Conservation (phyloP, 768 basidiomycete genomes). For the Leccinum longicurvipes region DNA sequence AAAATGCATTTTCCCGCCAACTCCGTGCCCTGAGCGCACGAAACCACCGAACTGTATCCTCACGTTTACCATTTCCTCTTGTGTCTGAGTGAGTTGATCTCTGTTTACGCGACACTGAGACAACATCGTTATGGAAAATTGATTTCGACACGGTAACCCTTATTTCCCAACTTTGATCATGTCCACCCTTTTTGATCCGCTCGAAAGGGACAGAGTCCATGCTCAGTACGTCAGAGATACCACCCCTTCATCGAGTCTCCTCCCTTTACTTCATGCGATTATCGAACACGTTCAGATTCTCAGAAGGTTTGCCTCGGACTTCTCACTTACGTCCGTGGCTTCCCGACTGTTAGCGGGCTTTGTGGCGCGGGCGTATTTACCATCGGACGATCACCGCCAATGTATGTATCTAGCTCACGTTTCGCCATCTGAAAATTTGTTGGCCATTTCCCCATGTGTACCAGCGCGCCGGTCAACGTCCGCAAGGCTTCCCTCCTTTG, state of each 20-base stretch:
- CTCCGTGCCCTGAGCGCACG: constrained; percentile 6
- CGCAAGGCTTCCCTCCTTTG: constrained; percentile 23
- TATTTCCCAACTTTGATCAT: constrained; percentile 17
- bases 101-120: constrained; percentile 4
- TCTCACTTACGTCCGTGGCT: constrained; percentile 33
- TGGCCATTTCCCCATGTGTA: constrained; percentile 16
- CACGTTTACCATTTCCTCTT: constrained; percentile 3
- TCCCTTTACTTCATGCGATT: constrained; percentile 20
- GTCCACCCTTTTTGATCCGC: constrained; percentile 18
- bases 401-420: constrained; percentile 13
- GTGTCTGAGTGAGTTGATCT: background rate
- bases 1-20: background rate
- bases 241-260: constrained; percentile 4
- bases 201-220: constrained; percentile 11
- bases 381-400: constrained; percentile 23
- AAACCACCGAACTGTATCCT: background rate
- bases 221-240: constrained; percentile 16
- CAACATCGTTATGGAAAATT: constrained; percentile 13
- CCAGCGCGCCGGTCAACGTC: constrained; percentile 17
- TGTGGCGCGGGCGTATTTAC: constrained; percentile 27
- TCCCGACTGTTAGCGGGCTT: constrained; percentile 27
- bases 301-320: constrained; percentile 34
- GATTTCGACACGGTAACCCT: constrained; percentile 11
- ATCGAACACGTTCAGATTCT: constrained; percentile 28
- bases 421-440: constrained; percentile 10